These are phyloP conservation scores for Thalassiosira profunda DNA, from an alignment of 108 stramenopile genomes.

Conservation along the genomic window DNA sequence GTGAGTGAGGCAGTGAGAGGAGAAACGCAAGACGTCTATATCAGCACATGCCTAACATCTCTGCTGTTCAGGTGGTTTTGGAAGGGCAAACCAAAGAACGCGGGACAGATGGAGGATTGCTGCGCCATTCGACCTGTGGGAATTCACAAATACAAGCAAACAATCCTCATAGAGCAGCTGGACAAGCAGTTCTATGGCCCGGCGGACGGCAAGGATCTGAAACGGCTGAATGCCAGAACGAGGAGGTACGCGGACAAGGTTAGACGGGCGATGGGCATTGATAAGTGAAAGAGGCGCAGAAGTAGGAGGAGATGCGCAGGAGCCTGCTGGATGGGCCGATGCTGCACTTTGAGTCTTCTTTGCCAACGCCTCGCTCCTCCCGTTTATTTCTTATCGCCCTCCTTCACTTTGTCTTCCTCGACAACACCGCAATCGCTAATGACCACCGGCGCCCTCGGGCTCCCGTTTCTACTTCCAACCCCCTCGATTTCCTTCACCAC, in stretches of 20 bases:
- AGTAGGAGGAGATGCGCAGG: too few species aligned
- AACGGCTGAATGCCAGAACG: conserved; percentile 10
- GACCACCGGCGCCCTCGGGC: conserved; percentile 43
- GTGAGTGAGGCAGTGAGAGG: too few species aligned
- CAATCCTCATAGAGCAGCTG: too few species aligned
- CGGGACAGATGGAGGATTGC: conserved; percentile 43
- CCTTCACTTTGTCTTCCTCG: too few species aligned
- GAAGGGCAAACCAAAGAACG: conserved; percentile 43
- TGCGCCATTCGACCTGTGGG: conserved; percentile 46
- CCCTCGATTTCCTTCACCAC: conserved; percentile 76
- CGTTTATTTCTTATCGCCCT: too few species aligned
- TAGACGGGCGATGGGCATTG: conserved; percentile 39
- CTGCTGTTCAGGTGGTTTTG: too few species aligned
- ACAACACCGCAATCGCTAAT: conserved; percentile 74
- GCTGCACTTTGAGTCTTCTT: too few species aligned
- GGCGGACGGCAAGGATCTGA: neutral
- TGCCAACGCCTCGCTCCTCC: too few species aligned
- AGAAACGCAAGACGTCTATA: too few species aligned
- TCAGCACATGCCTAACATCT: too few species aligned
- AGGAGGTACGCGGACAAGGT: conserved; percentile 42
- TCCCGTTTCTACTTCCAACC: conserved; percentile 66
- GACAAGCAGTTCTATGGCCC: too few species aligned
- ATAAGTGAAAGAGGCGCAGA: conserved; percentile 9
- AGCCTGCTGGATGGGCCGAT: too few species aligned
- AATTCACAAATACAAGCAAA: conserved; percentile 54